These are phyloP conservation scores for Dactylorhiza incarnata DNA, from an alignment of 106 monocot genomes.

Conservation along the genomic window DNA sequence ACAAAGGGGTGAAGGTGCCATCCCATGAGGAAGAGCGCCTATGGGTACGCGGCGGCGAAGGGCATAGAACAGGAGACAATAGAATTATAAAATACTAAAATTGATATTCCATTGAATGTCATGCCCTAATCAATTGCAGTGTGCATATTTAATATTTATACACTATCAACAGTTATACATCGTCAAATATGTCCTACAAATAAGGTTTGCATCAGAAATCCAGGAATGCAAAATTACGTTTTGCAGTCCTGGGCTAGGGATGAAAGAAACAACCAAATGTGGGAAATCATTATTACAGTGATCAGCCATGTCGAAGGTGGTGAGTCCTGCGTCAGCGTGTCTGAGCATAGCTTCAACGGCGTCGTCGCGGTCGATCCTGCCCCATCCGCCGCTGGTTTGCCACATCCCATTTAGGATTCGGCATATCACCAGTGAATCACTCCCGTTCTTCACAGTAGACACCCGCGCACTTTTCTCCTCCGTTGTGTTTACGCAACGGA, in stretches of 20 bases:
- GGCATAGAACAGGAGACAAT: no score
- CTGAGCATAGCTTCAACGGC: conserved; percentile 91
- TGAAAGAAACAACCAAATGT: background rate
- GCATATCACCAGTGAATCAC: conserved; percentile 69
- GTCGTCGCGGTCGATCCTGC: conserved; percentile 75
- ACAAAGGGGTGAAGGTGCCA: no score
- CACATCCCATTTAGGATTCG: conserved; percentile 95
- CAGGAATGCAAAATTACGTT: no score
- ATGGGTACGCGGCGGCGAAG: no score
- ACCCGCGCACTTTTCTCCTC: conserved; percentile 28
- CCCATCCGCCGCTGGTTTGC: conserved; percentile 99
- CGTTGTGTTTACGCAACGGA: conserved; percentile 30
- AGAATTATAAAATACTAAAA: no score
- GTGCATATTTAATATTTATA: no score
- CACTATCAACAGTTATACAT: no score
- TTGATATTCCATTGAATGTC: no score
- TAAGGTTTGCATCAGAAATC: background rate
- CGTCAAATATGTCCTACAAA: no score
- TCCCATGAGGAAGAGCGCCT: no score
- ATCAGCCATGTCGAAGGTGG: conserved; percentile 99
- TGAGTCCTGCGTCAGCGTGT: conserved; percentile 78
- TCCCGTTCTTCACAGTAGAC: conserved; percentile 38
- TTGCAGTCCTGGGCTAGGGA: background rate
- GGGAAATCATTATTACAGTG: conserved; percentile 44
- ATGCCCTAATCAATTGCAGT: no score